Evolutionary conservation across 495 filamentous ascomycete genomes (phyloP).

Genomic region (Astrothelium subdiscretum): DNA sequence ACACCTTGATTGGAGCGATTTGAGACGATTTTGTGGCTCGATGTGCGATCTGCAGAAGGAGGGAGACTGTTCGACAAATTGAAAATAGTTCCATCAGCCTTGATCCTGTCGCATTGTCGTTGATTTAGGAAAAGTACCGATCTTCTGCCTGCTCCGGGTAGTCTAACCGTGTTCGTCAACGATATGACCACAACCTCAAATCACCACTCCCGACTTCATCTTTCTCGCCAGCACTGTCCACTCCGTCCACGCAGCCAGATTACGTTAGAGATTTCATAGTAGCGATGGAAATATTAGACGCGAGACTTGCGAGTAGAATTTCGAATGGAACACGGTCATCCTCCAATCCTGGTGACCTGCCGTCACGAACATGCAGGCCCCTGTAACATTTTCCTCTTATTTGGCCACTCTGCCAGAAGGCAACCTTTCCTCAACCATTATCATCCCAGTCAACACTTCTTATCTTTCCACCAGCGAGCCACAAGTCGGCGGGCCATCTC

Average conservation of each 20-base stretch:
- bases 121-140: neutral
- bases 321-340: neutral
- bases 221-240: neutral
- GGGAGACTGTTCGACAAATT: neutral
- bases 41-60: neutral
- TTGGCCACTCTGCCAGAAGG: neutral
- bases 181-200: neutral
- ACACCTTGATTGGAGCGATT: neutral
- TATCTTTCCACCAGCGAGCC: neutral
- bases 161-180: neutral
- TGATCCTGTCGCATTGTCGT: neutral
- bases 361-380: neutral
- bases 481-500: neutral
- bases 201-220: neutral
- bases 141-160: neutral
- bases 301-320: neutral
- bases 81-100: neutral
- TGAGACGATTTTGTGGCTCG: neutral
- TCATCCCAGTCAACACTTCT: neutral
- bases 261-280: neutral
- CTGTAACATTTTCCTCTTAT: neutral
- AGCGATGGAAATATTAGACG: neutral
- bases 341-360: neutral
- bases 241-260: neutral
- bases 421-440: neutral